Conservation (phyloP, 1,284 basidiomycete genomes). For the Cutaneotrichosporon arboriforme region DNA sequence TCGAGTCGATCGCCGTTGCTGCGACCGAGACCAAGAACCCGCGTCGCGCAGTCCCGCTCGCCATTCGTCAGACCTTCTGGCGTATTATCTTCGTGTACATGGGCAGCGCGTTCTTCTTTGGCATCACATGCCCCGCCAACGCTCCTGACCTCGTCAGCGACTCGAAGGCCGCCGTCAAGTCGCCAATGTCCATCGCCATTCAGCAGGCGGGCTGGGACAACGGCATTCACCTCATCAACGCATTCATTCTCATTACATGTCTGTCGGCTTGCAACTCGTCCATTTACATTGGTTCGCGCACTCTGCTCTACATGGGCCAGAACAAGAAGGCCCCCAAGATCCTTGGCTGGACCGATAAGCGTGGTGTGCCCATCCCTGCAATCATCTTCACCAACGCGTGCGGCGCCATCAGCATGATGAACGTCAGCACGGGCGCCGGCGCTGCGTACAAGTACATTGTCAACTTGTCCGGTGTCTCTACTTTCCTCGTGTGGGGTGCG, state of each 20-base stretch:
- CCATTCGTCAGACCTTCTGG: conserved; percentile 67
- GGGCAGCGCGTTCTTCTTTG: conserved; percentile 57
- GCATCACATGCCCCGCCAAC: conserved; percentile 68
- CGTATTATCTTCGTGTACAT: conserved; percentile 72
- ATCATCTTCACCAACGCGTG: conserved; percentile 41
- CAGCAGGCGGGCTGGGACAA: conserved; percentile 65
- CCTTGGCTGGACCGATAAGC: conserved; percentile 42
- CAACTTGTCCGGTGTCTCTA: conserved; percentile 28
- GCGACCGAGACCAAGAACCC: conserved; percentile 56
- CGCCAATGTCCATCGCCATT: conserved; percentile 73
- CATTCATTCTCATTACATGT: conserved; percentile 57
- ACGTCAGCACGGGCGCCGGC: conserved; percentile 26
- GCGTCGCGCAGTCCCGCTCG: conserved; percentile 68
- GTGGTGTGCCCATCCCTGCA: conserved; percentile 46
- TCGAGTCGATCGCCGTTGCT: conserved; percentile 48
- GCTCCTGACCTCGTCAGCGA: conserved; percentile 55
- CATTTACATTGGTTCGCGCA: conserved; percentile 39
- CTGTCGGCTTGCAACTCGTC: conserved; percentile 44
- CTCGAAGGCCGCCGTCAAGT: conserved; percentile 57
- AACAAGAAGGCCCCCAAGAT: conserved; percentile 40
- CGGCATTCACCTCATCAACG: conserved; percentile 62
- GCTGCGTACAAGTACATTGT: conserved; percentile 30
- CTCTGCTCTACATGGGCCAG: conserved; percentile 39
- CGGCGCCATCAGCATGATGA: conserved; percentile 46
- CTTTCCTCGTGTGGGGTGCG: conserved; percentile 28